Conservation (phyloP, 2,329 filamentous ascomycete genomes). For the Drechslerella dactyloides region DNA sequence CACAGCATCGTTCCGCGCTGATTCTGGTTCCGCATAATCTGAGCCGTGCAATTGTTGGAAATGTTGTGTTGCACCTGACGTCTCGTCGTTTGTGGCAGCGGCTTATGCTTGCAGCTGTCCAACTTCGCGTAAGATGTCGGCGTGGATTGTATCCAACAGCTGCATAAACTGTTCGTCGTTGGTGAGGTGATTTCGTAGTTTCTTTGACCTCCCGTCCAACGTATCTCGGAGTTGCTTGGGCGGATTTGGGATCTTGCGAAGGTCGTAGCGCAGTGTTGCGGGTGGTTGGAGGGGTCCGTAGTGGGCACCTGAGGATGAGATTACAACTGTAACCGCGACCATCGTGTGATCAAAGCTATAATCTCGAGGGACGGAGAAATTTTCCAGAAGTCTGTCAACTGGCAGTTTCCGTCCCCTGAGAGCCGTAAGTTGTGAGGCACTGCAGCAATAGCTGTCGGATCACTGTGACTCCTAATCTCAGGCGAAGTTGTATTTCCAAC, state of each 20-base stretch:
- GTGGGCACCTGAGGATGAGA: constrained; percentile 39
- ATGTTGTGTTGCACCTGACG: constrained; percentile 22
- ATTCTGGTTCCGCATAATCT: background rate
- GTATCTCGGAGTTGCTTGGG: constrained; percentile 29
- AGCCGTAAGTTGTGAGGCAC: no score
- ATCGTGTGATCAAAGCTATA: background rate
- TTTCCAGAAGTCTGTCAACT: no score
- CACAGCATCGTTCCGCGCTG: background rate
- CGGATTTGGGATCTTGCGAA: constrained; percentile 44
- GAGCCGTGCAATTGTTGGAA: constrained; percentile 23
- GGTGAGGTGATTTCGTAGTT: constrained; percentile 37
- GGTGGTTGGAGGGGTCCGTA: constrained; percentile 42
- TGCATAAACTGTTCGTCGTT: constrained; percentile 27
- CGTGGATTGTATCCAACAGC: constrained; percentile 33
- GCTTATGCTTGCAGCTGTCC: constrained; percentile 21
- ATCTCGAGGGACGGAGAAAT: no score
- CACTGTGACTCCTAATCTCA: no score
- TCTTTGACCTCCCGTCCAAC: constrained; percentile 47
- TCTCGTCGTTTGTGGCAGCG: constrained; percentile 16
- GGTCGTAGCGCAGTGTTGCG: constrained; percentile 37
- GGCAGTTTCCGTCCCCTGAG: no score
- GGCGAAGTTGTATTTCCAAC: constrained; percentile 11
- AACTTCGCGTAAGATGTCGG: constrained; percentile 37
- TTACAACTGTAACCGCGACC: constrained; percentile 24
- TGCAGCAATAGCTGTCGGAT: no score